Conservation (phyloP, 1,139 yeast genomes). For the Candida glucosophila region DNA sequence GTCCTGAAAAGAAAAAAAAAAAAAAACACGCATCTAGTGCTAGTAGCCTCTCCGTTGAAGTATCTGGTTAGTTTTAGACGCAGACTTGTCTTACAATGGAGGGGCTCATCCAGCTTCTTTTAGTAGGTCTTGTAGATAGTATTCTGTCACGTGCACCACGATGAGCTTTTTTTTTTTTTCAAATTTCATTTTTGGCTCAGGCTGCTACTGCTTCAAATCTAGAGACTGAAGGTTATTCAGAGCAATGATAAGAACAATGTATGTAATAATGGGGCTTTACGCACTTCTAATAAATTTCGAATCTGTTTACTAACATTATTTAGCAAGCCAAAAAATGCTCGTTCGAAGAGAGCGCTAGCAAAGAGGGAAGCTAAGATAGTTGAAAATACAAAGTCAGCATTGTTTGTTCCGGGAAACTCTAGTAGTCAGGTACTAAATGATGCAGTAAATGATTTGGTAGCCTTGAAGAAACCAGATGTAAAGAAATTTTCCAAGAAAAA, state of each 20-base stretch:
- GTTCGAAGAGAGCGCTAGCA: conserved; percentile 90
- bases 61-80: no score
- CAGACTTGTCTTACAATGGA: no score
- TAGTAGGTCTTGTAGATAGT: no score
- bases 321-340: conserved; percentile 78
- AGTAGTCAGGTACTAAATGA: conserved; percentile 77
- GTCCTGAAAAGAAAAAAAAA: no score
- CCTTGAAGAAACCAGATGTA: conserved; percentile 85
- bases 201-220: conserved; percentile 2
- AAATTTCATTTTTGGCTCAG: conserved; percentile 3
- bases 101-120: no score
- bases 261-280: conserved; percentile 14
- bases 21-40: no score
- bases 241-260: conserved; percentile 59
- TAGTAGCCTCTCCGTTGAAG: no score
- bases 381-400: conserved; percentile 84
- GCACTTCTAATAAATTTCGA: background rate
- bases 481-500: conserved; percentile 85
- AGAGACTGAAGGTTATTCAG: background rate
- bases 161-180: background rate
- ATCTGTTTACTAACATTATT: conserved; percentile 4
- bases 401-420: conserved; percentile 85
- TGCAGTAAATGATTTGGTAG: conserved; percentile 82
- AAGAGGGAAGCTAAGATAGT: conserved; percentile 80
- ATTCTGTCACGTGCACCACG: background rate